These are phyloP conservation scores for Penicillium simplicissimum DNA, from an alignment of 495 filamentous ascomycete genomes.

Conservation along the genomic window DNA sequence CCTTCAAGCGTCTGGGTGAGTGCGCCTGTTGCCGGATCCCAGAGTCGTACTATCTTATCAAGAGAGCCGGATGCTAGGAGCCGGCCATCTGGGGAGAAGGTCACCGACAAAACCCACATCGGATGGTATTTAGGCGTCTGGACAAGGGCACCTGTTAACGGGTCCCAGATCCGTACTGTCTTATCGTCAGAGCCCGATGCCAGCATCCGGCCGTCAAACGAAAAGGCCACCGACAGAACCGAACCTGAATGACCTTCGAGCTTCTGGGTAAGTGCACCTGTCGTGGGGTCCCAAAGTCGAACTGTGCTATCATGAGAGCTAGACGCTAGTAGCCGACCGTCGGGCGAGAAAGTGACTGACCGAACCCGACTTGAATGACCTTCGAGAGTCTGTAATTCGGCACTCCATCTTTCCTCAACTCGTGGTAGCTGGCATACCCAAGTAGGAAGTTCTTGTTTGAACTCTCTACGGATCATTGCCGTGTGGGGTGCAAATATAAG, in stretches of 20 bases:
- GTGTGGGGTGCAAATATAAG: slow-evolving; percentile 36
- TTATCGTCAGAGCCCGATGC: slow-evolving; percentile 23
- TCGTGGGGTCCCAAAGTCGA: slow-evolving; percentile 31
- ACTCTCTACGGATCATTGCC: slow-evolving; percentile 27
- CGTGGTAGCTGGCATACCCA: slow-evolving; percentile 14
- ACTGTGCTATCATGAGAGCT: slow-evolving; percentile 22
- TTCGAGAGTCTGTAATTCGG: slow-evolving; percentile 19
- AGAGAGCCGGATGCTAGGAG: slow-evolving; percentile 10
- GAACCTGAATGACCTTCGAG: slow-evolving; percentile 25
- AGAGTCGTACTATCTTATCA: slow-evolving; percentile 5
- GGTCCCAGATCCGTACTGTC: slow-evolving; percentile 35
- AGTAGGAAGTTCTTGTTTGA: slow-evolving; percentile 9
- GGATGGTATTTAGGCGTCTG: slow-evolving; percentile 23
- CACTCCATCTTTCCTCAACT: slow-evolving; percentile 8
- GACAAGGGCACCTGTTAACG: neutral
- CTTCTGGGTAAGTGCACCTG: slow-evolving; percentile 13
- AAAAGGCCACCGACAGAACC: slow-evolving; percentile 30
- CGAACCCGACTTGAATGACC: slow-evolving; percentile 12
- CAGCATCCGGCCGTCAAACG: slow-evolving; percentile 24
- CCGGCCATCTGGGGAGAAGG: slow-evolving; percentile 11
- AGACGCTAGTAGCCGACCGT: slow-evolving; percentile 19
- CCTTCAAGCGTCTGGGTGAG: slow-evolving; percentile 1
- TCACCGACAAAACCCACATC: neutral
- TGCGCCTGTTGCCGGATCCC: neutral
- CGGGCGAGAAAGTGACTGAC: slow-evolving; percentile 14